Evolutionary conservation across 345 rosid species (phyloP).

Genomic region (Citropsis articulata): DNA sequence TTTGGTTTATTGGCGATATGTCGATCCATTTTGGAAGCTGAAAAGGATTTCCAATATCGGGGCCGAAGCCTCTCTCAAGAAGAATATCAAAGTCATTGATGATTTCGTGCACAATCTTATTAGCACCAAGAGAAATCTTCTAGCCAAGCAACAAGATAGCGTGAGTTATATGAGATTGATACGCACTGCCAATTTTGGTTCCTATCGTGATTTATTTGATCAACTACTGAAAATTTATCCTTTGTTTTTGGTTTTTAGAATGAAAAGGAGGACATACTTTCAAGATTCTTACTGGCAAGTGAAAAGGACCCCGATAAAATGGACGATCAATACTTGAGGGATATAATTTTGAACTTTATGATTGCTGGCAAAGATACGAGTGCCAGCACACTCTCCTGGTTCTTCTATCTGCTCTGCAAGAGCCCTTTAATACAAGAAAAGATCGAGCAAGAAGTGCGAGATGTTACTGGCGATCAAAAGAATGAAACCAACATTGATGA

Average conservation of each 20-base stretch:
- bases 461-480: constrained; percentile 28
- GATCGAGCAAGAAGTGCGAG: constrained; percentile 48
- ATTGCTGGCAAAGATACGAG: constrained; percentile 73
- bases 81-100: constrained; percentile 41
- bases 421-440: constrained; percentile 70
- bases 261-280: constrained; percentile 61
- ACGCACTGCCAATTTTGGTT: neutral
- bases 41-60: constrained; percentile 56
- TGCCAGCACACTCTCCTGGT: constrained; percentile 64
- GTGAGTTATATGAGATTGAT: constrained; percentile 23
- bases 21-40: constrained; percentile 71
- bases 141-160: constrained; percentile 11
- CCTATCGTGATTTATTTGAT: neutral
- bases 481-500: constrained; percentile 25
- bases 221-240: neutral
- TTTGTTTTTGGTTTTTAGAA: constrained; percentile 22
- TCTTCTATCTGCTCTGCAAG: constrained; percentile 72
- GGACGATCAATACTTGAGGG: constrained; percentile 63
- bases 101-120: constrained; percentile 52
- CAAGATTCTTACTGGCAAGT: constrained; percentile 57
- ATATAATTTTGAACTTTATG: constrained; percentile 64
- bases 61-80: constrained; percentile 48
- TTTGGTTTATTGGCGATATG: constrained; percentile 42
- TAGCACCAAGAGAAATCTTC: constrained; percentile 40
- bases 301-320: constrained; percentile 54